Base-by-base conservation (phyloP, 2,329 filamentous ascomycete genomes). In the Paramyrothecium roridum region DNA sequence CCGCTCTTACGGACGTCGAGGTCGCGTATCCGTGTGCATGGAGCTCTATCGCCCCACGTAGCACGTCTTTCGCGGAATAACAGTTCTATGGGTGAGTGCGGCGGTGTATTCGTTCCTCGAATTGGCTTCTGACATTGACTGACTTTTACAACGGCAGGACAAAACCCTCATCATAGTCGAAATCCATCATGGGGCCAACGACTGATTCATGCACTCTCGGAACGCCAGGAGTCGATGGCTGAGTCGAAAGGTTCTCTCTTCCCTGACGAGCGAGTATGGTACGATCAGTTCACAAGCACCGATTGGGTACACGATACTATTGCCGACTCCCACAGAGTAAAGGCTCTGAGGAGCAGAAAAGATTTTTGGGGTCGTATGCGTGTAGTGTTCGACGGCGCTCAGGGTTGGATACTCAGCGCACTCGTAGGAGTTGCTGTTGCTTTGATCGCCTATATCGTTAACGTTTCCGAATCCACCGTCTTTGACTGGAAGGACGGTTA, bases 271-370 rank as follows among this genome's bases (percentile, higher is more conserved):
- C 87, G 95, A 57, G 89, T 96, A 11, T 98, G 95, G 95, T 98
- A 98, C 74, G 95, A 99, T 76, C 95, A 99, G 73, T 96, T 96
- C 67, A 96, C 92, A 7, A 96, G 91, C 8, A 97, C 91, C 54
- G 93, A 99, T 71, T 99, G 95, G 95, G 93, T 99, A 1, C 93
- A 96, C 69, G 95, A 99, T 72, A 93, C 89, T 70, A 97, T 99
- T 63, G 91, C 92, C 65, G 95, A 98, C 73, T 91, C 93, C 11
- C 91, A 92, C 65, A 89, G 95, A 23, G 86, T 96, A 51, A 95
- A 96, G 70, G 87, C 87, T 53, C 80, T 99, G 43, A 85, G 91
- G 51, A 87, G 83, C 64, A 82, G 92, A 50, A 96, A 89, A 70
- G 95, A 93, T 73, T 82, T 96, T 57, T 87, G 88, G 68, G 93